Evolutionary conservation across 2,329 filamentous ascomycete species (phyloP), one percentile per base, ranked within the genome.

Genomic region (Monosporascus sp.): DNA sequence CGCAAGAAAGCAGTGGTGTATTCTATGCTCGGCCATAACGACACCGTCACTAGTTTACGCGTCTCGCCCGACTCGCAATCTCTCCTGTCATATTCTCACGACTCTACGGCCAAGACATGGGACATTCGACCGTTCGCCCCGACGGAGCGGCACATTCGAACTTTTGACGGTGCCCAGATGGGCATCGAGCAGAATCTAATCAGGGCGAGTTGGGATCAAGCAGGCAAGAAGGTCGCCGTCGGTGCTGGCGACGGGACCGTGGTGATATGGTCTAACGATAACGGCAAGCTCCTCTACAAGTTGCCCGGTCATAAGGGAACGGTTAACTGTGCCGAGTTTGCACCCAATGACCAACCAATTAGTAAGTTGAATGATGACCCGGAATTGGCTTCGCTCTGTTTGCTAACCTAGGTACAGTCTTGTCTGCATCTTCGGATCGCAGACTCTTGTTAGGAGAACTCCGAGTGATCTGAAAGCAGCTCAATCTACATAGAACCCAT

Each of bases 61-160:
- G 83, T 97, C n/a, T 97, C 93, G 2, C 93, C 94, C 0, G 93
- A 99, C 68, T 89, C 89, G 39, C 92, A 97, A 70, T 88, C 88
- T 1, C 79, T 99, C 3, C 76, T 97, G 4, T 97, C 93, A 2
- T 94, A 96, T 65, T 87, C 90, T 7, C 94, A 97, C 78, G 94
- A 99, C 70, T 91, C 89, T 20, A 96, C 93, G 0, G 94, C 92
- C 38, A 83, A 89, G 63, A 97, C 92, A 18, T 99, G 94, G 94
- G 93, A 99, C 68, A 89, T 99, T 50, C 82, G 93, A 60, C 93
- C 94, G 0, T 99, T 97, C 72, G 93, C 94, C 6, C 90, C 94
- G 0, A 84, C 87, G 1, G 89, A 97, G 68, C 81, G 94, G 59
- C 85, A 90, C 55, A 83, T 97, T 54, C 83, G 84, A 65, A 96